A percentile compares a stretch with the other conserved stretches of the same genome.
phyloP scores from a whole-genome alignment of 2,329 filamentous ascomycete species.

The Fusarium sp. region DNA sequence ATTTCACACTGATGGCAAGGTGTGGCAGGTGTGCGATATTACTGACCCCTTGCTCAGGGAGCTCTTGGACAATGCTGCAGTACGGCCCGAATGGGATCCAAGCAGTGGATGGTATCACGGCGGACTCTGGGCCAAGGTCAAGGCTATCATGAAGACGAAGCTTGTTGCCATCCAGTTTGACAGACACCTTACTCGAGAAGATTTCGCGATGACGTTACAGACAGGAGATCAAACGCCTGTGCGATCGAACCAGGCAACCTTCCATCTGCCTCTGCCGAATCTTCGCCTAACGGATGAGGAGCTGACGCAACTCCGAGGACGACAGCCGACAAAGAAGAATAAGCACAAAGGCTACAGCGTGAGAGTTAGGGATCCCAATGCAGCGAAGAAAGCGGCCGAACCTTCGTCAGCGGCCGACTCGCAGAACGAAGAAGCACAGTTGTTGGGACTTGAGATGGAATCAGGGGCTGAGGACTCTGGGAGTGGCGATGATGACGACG shows the following conservation, averaged over 20 bases:
- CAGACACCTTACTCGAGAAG: slow-evolving; percentile 57
- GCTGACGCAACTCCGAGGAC: slow-evolving; percentile 49
- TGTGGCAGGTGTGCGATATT: slow-evolving; percentile 96
- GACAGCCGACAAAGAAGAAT: slow-evolving; percentile 50
- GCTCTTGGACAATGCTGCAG: slow-evolving; percentile 72
- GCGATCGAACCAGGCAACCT: slow-evolving; percentile 45
- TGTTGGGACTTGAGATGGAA: slow-evolving; percentile 39
- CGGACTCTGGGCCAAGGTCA: slow-evolving; percentile 84
- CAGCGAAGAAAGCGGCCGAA: slow-evolving; percentile 30
- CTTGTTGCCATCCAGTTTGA: slow-evolving; percentile 74
- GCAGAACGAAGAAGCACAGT: slow-evolving; percentile 38
- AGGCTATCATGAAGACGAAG: slow-evolving; percentile 89
- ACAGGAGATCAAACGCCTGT: slow-evolving; percentile 51
- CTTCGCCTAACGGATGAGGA: slow-evolving; percentile 52
- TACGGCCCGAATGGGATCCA: slow-evolving; percentile 69
- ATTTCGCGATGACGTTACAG: slow-evolving; percentile 51
- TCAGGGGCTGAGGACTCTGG: slow-evolving; percentile 44
- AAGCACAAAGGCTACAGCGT: slow-evolving; percentile 52
- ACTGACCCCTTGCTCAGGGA: slow-evolving; percentile 78
- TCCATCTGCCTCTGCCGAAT: slow-evolving; percentile 50
- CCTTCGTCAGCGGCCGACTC: slow-evolving; percentile 30
- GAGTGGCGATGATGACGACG: slow-evolving; percentile 44
- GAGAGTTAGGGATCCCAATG: slow-evolving; percentile 43
- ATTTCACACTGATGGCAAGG: slow-evolving; percentile 83
- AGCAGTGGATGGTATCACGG: slow-evolving; percentile 87